Conservation (phyloP, 2,329 filamentous ascomycete genomes). For the Cordyceps tenuipes region DNA sequence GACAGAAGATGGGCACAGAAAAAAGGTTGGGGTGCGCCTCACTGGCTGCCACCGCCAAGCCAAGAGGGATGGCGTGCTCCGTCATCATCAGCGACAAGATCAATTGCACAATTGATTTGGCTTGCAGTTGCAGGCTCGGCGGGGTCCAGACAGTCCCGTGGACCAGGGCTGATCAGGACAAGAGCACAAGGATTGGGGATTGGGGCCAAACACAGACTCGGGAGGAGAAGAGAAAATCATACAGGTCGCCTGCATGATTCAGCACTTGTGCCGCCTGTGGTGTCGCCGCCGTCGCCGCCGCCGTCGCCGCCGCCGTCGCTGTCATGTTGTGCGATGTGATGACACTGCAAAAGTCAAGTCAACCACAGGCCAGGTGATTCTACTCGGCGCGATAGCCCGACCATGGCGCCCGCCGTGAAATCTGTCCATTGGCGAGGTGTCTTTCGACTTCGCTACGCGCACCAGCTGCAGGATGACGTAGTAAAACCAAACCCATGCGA, state of each 20-base stretch:
- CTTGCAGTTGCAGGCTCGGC: not conserved
- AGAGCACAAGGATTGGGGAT: not conserved
- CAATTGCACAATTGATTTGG: not conserved
- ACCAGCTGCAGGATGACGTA: not conserved
- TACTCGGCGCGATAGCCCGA: not conserved
- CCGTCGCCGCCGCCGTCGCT: not conserved
- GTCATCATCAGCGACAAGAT: not conserved
- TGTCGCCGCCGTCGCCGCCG: not conserved
- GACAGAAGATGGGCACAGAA: not conserved
- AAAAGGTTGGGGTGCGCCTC: not conserved
- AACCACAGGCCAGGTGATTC: not conserved
- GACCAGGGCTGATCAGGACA: not conserved
- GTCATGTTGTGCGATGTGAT: conserved; percentile 1
- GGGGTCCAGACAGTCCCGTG: not conserved
- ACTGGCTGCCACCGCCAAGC: not conserved
- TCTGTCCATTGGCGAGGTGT: not conserved
- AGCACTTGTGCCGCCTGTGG: not conserved
- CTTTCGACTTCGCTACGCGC: not conserved
- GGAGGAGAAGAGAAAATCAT: conserved; percentile 1
- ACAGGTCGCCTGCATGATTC: conserved; percentile 9
- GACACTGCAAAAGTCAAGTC: not conserved
- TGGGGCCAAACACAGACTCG: conserved; percentile 2
- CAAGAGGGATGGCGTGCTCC: conserved; percentile 9
- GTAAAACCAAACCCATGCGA: not conserved
- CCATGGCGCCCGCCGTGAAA: not conserved